Percentiles rank a stretch among this genome's conserved stretches.
These are phyloP conservation scores for Penicillium maclennaniae DNA, from an alignment of 495 filamentous ascomycete genomes.

Conservation along the genomic window DNA sequence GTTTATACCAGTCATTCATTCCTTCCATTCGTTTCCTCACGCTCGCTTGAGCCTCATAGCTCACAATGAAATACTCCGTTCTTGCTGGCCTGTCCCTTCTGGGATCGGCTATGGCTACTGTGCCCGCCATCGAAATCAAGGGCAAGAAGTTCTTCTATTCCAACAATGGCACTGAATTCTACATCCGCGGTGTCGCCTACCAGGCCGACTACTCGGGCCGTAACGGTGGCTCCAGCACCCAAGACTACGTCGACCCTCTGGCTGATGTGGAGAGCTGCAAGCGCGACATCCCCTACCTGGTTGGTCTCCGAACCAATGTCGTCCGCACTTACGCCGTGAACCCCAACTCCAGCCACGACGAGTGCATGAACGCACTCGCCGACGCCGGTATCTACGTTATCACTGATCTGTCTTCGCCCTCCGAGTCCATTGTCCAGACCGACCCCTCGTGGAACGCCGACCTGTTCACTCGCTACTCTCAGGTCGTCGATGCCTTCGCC, in stretches of 20 bases:
- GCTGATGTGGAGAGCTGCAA: conserved; percentile 64
- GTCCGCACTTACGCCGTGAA: conserved; percentile 95
- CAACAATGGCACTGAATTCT: conserved; percentile 79
- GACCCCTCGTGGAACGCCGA: conserved; percentile 72
- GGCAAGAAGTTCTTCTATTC: conserved; percentile 67
- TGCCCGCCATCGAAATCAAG: conserved; percentile 65
- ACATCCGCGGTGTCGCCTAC: conserved; percentile 89
- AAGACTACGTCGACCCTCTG: conserved; percentile 63
- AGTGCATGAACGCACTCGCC: conserved; percentile 82
- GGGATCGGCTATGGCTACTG: conserved; percentile 52
- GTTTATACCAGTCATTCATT: conserved; percentile 13
- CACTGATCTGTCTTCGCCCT: conserved; percentile 80
- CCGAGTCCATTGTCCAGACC: conserved; percentile 76
- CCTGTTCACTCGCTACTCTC: conserved; percentile 76
- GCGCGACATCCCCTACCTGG: conserved; percentile 81
- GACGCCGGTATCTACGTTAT: conserved; percentile 94
- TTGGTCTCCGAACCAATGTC: conserved; percentile 76
- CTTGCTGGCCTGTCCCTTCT: conserved; percentile 48
- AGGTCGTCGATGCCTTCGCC: conserved; percentile 77
- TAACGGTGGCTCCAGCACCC: conserved; percentile 34
- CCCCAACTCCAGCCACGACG: conserved; percentile 68
- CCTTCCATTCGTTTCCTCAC: conserved; percentile 7
- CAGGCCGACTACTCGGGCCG: conserved; percentile 54
- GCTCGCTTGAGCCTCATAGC: conserved; percentile 9
- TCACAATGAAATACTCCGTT: conserved; percentile 45